Percentiles rank a stretch among this genome's conserved stretches.
These are phyloP conservation scores for Penicillium turbatum DNA, from an alignment of 495 filamentous ascomycete species.

Conservation along the genomic window DNA sequence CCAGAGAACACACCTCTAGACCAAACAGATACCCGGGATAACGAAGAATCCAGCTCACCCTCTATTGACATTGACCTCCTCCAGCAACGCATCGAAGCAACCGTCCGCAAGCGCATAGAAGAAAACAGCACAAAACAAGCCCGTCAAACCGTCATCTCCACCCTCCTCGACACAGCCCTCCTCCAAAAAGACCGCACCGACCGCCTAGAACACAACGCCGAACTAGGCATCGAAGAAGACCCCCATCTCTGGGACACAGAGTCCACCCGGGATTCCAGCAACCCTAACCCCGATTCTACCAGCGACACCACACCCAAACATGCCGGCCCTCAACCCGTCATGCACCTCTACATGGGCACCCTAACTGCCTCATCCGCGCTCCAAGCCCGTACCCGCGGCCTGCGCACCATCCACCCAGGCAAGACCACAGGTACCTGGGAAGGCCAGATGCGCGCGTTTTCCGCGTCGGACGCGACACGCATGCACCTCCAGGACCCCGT, in stretches of 20 bases:
- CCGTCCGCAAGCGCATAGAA: conserved; percentile 1
- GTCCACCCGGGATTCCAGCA: too few relatives aligned
- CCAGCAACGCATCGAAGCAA: conserved; percentile 6
- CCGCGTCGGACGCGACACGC: background rate
- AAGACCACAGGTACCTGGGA: background rate
- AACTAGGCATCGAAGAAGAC: conserved; percentile 4
- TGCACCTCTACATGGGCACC: conserved; percentile 1
- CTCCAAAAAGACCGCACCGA: background rate
- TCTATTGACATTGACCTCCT: background rate
- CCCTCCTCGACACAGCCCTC: background rate
- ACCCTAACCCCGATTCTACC: background rate
- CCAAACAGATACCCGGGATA: background rate
- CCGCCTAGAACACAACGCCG: background rate
- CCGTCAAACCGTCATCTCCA: background rate
- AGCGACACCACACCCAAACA: background rate
- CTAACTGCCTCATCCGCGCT: background rate
- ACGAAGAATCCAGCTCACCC: too few relatives aligned
- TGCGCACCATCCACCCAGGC: background rate
- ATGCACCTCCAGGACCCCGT: background rate
- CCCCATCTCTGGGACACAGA: conserved; percentile 4
- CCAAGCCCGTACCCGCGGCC: background rate
- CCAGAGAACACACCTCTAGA: background rate
- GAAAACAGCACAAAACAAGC: background rate
- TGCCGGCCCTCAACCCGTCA: background rate
- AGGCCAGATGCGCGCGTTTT: background rate